Conservation (phyloP, 345 rosid genomes). For the Kandelia obovata region DNA sequence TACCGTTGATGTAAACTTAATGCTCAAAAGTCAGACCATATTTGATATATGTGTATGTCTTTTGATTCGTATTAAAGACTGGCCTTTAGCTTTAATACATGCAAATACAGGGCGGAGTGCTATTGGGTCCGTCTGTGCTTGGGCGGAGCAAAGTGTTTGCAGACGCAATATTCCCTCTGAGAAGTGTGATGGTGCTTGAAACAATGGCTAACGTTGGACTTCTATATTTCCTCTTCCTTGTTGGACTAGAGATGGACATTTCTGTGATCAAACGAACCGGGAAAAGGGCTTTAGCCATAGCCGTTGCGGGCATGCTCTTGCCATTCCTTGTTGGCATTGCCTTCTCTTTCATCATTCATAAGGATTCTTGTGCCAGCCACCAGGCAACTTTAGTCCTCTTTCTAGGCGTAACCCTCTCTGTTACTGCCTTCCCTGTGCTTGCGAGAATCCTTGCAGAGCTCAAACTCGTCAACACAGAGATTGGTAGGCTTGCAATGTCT, state of each 20-base stretch:
- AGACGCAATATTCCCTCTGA: conserved; percentile 53
- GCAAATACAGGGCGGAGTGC: conserved; percentile 61
- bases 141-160: conserved; percentile 46
- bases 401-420: conserved; percentile 87
- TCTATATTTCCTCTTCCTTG: conserved; percentile 78
- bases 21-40: too few relatives aligned
- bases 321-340: conserved; percentile 60
- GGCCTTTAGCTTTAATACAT: not conserved
- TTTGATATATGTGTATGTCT: too few relatives aligned
- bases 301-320: conserved; percentile 72
- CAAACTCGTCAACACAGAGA: conserved; percentile 77
- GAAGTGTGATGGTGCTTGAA: conserved; percentile 96
- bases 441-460: conserved; percentile 89
- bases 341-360: conserved; percentile 47
- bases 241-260: conserved; percentile 96
- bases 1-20: too few relatives aligned
- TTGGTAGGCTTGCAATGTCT: conserved; percentile 89
- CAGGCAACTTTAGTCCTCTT: conserved; percentile 65
- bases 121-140: conserved; percentile 80
- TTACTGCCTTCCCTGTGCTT: conserved; percentile 91
- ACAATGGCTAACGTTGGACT: conserved; percentile 95
- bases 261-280: conserved; percentile 66
- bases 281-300: conserved; percentile 56
- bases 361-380: conserved; percentile 1
- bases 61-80: not conserved